phyloP scores from a whole-genome alignment of 257 asterid species.

The Verbascum thapsus region DNA sequence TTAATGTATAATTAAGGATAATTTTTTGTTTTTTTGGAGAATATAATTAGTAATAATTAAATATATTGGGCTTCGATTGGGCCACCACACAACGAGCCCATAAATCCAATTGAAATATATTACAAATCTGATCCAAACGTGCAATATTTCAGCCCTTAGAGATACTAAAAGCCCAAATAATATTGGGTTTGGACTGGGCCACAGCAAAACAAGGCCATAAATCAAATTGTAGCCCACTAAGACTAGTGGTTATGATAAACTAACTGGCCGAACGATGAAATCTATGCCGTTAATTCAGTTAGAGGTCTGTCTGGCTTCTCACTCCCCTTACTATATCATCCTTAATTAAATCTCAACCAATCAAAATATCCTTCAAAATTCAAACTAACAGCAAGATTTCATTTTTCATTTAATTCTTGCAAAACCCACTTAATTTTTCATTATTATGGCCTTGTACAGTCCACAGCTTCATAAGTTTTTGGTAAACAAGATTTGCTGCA shows the following conservation, averaged over 20 bases:
- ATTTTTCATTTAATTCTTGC: slow-evolving; percentile 9
- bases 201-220: neutral
- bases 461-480: slow-evolving; percentile 63
- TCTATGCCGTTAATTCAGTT: slow-evolving; percentile 72
- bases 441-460: slow-evolving; percentile 60
- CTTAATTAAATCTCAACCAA: slow-evolving; percentile 48
- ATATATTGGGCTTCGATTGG: no score
- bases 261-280: slow-evolving; percentile 36
- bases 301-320: slow-evolving; percentile 34
- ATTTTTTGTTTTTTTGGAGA: no score
- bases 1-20: no score
- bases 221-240: slow-evolving; percentile 17
- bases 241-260: slow-evolving; percentile 27
- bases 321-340: slow-evolving; percentile 44
- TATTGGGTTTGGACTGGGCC: neutral
- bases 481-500: slow-evolving; percentile 49
- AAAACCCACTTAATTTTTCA: neutral
- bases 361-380: slow-evolving; percentile 29
- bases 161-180: no score
- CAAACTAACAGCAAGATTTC: slow-evolving; percentile 9
- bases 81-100: no score
- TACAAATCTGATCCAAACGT: no score
- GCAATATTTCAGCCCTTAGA: no score
- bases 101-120: no score
- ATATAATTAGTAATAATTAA: no score